Evolutionary conservation across 1,284 basidiomycete genomes (phyloP).

Genomic region (Trichosporon inkin): DNA sequence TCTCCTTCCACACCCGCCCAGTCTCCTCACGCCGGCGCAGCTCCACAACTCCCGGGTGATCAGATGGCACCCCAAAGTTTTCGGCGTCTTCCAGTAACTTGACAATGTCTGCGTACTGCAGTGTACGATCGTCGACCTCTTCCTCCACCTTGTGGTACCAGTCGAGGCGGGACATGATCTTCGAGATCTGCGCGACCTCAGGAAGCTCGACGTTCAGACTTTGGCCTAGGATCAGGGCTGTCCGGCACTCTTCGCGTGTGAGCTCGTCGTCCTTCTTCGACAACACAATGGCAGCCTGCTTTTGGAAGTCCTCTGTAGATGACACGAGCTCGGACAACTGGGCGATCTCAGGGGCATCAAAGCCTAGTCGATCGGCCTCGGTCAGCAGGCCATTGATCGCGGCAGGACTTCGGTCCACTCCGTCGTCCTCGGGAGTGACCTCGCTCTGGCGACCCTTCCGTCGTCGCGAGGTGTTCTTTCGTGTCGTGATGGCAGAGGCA

Average conservation of each 20-base stretch:
- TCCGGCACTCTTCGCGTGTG: constrained; percentile 34
- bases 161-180: constrained; percentile 37
- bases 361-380: constrained; percentile 41
- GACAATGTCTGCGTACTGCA: constrained; percentile 41
- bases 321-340: constrained; percentile 40
- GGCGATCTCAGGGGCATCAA: constrained; percentile 46
- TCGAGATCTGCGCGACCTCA: constrained; percentile 34
- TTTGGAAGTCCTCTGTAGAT: constrained; percentile 37
- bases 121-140: constrained; percentile 43
- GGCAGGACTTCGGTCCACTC: constrained; percentile 33
- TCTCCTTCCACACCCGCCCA: constrained; percentile 31
- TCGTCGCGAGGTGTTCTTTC: constrained; percentile 38
- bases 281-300: constrained; percentile 36
- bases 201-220: constrained; percentile 45
- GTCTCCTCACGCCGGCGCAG: constrained; percentile 28
- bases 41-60: constrained; percentile 34
- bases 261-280: constrained; percentile 33
- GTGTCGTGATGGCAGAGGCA: constrained; percentile 33
- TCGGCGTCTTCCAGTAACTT: constrained; percentile 37
- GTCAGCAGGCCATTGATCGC: constrained; percentile 33
- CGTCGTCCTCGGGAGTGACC: constrained; percentile 27
- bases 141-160: constrained; percentile 45
- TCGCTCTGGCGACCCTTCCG: constrained; percentile 32
- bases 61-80: constrained; percentile 30
- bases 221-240: constrained; percentile 41